Evolutionary conservation across 1,284 basidiomycete genomes (phyloP).

Genomic region (Meira nashicola): DNA sequence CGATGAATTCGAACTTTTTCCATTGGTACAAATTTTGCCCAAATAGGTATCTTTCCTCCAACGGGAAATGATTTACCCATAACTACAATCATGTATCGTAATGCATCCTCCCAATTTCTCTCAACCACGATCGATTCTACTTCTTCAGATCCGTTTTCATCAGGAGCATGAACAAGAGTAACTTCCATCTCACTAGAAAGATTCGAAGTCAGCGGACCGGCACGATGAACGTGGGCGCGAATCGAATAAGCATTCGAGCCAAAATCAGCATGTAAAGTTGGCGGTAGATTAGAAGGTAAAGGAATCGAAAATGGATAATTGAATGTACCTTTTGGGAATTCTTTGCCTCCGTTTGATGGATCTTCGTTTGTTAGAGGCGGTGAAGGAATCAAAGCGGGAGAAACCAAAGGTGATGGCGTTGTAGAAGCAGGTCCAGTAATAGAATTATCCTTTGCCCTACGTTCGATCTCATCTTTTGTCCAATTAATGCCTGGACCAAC

Average conservation of each 20-base stretch:
- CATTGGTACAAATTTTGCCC: constrained; percentile 76
- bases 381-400: not conserved
- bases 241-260: constrained; percentile 76
- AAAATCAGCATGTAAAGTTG: constrained; percentile 71
- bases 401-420: not conserved
- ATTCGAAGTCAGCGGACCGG: constrained; percentile 74
- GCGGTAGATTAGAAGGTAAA: constrained; percentile 74
- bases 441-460: constrained; percentile 11
- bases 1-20: constrained; percentile 78
- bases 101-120: constrained; percentile 83
- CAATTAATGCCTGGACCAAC: constrained; percentile 67
- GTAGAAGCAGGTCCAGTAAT: not conserved
- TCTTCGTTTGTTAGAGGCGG: not conserved
- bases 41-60: constrained; percentile 75
- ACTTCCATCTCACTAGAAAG: constrained; percentile 70
- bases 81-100: constrained; percentile 74
- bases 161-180: constrained; percentile 68
- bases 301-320: constrained; percentile 89
- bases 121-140: constrained; percentile 78
- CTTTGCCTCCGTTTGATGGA: constrained; percentile 58
- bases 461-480: not conserved
- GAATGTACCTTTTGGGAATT: constrained; percentile 86
- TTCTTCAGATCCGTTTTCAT: constrained; percentile 61
- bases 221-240: constrained; percentile 75
- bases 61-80: constrained; percentile 64